Evolutionary conservation across 2,329 filamentous ascomycete genomes (phyloP), one percentile per base, ranked within the genome.

Genomic region (Lachnellula hyalina): DNA sequence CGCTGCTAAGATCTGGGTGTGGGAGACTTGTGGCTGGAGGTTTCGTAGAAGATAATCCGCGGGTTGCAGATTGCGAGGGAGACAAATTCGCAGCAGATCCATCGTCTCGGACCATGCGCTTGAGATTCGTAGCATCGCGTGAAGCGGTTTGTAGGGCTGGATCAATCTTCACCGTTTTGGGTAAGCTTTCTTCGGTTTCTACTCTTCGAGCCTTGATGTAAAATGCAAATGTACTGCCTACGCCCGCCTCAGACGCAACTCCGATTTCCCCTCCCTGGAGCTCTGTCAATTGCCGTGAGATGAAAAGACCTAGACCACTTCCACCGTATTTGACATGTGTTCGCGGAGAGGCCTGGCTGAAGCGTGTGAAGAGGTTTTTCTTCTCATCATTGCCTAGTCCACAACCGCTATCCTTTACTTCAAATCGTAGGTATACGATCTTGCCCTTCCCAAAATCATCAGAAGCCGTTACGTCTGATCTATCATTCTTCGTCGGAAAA

Each of bases 251-350:
- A 17, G 83, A 87, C 2, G 81, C 78, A 5, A 92, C 85, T 2
- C 88, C 89, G 49, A 94, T 85, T 56, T 85, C 79, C 0, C 84
- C 84, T 17, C 88, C 87, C 68, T 92, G 88, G 8, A 93, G 74
- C 67, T 93, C 89, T 0, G 87, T 89, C 23, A 94, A 76, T 53
- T 89, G 83, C 35, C 87, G 80, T 35, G 85, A 89, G 61, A 93
- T 92, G 70, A 91, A 93, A 0, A 93, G 75, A 0, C 89, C 89
- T 1, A 93, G 76, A 0, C 89, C 89, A 0, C 84, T 88, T 0
- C 89, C 89, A 17, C 89, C 89, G 60, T 92, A 91, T 61, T 89
- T 84, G 19, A 90, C 84, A 63, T 92, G 87, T 0, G 88, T 91
- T 46, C 83, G 82, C 1, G 87, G 86, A 17, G 84, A 88, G 0